Evolutionary conservation across 2,329 filamentous ascomycete species (phyloP).

Genomic region (Aureobasidium sp.): DNA sequence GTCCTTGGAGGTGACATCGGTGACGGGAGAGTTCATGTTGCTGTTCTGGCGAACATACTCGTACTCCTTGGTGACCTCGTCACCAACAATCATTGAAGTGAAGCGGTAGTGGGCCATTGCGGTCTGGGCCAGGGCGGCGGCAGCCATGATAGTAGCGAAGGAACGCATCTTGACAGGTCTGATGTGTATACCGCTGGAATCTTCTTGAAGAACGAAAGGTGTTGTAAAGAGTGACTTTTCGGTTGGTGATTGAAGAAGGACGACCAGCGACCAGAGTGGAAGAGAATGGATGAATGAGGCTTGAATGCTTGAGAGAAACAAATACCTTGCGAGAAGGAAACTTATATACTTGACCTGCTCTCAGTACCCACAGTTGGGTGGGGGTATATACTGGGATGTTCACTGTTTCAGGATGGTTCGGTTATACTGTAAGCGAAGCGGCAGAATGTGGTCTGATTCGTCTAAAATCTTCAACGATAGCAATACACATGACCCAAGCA

Average conservation of each 20-base stretch:
- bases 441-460: constrained; percentile 1
- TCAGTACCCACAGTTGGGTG: neutral
- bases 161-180: constrained; percentile 29
- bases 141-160: constrained; percentile 25
- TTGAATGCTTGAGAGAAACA: constrained; percentile 2
- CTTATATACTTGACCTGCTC: constrained; percentile 12
- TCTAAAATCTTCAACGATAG: neutral
- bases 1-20: constrained; percentile 28
- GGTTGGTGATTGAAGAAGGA: constrained; percentile 4
- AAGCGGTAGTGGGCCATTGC: constrained; percentile 25
- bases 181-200: neutral
- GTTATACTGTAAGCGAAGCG: constrained; percentile 12
- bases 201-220: constrained; percentile 18
- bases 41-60: constrained; percentile 43
- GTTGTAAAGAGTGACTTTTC: neutral
- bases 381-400: neutral
- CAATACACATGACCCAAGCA: neutral
- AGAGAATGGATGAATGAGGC: constrained; percentile 5
- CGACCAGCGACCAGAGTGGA: constrained; percentile 13
- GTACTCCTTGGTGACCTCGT: constrained; percentile 36
- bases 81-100: constrained; percentile 36
- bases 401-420: constrained; percentile 9
- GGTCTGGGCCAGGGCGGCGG: constrained; percentile 27
- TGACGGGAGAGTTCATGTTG: constrained; percentile 30
- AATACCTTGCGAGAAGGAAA: neutral